Evolutionary conservation across 768 basidiomycete species (phyloP).

Genomic region (Suillus ampliporus): DNA sequence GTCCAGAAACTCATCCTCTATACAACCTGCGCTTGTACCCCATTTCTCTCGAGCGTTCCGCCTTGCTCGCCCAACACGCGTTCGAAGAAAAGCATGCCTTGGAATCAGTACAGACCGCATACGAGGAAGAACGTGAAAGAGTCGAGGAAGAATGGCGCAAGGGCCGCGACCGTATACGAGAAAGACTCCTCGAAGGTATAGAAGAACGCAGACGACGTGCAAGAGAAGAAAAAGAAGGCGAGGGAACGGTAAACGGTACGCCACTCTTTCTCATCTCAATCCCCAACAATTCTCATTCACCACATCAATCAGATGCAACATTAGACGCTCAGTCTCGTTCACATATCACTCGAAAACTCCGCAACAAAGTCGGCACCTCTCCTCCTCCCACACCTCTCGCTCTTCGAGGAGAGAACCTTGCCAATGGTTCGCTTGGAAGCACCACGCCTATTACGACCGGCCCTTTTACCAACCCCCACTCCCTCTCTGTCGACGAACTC

Average conservation of each 20-base stretch:
- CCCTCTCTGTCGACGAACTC: slow-evolving; percentile 84
- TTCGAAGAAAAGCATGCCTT: slow-evolving; percentile 72
- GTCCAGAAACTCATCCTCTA: slow-evolving; percentile 66
- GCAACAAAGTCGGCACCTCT: slow-evolving; percentile 79
- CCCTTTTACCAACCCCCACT: slow-evolving; percentile 81
- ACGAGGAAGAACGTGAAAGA: slow-evolving; percentile 76
- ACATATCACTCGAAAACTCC: slow-evolving; percentile 83
- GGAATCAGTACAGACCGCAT: slow-evolving; percentile 70
- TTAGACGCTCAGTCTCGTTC: slow-evolving; percentile 79
- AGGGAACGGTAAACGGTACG: slow-evolving; percentile 75
- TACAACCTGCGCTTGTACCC: slow-evolving; percentile 80
- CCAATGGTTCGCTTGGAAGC: slow-evolving; percentile 42
- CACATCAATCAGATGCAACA: slow-evolving; percentile 59
- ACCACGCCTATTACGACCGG: slow-evolving; percentile 69
- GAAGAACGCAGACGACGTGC: slow-evolving; percentile 81
- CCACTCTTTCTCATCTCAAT: slow-evolving; percentile 17
- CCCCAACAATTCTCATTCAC: slow-evolving; percentile 13
- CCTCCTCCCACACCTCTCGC: slow-evolving; percentile 78
- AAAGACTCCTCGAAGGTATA: slow-evolving; percentile 81
- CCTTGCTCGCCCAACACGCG: slow-evolving; percentile 67
- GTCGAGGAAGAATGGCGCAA: slow-evolving; percentile 86
- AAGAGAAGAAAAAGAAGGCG: slow-evolving; percentile 88
- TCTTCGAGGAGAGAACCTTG: slow-evolving; percentile 37
- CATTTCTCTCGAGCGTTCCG: slow-evolving; percentile 76
- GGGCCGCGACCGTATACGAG: slow-evolving; percentile 75